Evolutionary conservation across 129 eudicot species (phyloP), one percentile per base, ranked within the genome.

Genomic region (Centella asiatica): DNA sequence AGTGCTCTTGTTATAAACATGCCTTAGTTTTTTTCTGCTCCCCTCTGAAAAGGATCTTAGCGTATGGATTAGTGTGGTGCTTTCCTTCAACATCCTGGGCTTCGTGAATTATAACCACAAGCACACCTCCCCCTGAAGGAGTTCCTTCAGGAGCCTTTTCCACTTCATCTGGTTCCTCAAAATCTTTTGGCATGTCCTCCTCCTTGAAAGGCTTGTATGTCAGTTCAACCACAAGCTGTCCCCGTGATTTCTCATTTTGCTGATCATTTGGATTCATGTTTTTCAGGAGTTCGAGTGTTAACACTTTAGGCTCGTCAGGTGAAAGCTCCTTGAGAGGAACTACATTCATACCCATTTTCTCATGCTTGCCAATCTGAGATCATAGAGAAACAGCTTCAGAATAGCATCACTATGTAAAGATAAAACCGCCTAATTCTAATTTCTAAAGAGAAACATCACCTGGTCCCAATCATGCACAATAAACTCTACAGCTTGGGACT

Each of bases 31-130:
- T 90, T 49, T 72, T 81, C 84, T 84, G 95, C 71, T 90, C 98
- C 58, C 98, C 98, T 81, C 48, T 87, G 64, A 87, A 82, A 67
- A 79, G 73, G 46, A 90, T 61, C 15, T 88, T 79, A n/a, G 66
- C 95, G 65, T 76, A 84, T 60, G 98, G 98, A 67, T 90, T 90
- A 0, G 90, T 83, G 70, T 90, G 98, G 71, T 90, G 90, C 69
- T 90, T 90, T 56, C 98, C 98, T 74, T 90, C 98, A 60, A 90
- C 83, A 58, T 90, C 98, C 75, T 82, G 87, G 77, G 90, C 98
- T 82, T 81, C 95, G 57, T 90, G 95, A 63, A 90, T 73, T 27
- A 69, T 77, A 72, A 90, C 80, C 53, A 84, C 88, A 60, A 90
- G 85, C 52, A 79, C 63, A 22, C 98, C 98, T 64, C 98, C 98